These are phyloP conservation scores for Calvatia gigantea DNA, from an alignment of 768 basidiomycete species.

Conservation along the genomic window DNA sequence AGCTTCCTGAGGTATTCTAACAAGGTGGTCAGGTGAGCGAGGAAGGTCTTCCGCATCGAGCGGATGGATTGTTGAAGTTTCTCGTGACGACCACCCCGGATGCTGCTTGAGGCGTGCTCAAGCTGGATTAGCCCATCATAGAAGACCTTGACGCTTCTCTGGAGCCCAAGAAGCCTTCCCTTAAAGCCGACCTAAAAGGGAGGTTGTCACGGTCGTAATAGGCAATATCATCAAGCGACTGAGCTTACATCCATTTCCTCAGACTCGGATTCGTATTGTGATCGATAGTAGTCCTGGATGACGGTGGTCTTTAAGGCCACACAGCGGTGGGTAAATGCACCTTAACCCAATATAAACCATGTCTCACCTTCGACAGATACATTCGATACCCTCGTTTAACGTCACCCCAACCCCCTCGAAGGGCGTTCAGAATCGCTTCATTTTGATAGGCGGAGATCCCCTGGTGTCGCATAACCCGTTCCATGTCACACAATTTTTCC, in stretches of 20 bases:
- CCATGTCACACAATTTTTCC: neutral
- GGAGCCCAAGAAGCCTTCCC: neutral
- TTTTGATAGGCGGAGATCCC: neutral
- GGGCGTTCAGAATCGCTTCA: neutral
- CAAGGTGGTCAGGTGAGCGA: neutral
- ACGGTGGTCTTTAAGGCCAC: neutral
- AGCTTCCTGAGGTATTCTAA: neutral
- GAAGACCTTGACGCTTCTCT: neutral
- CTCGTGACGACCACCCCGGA: neutral
- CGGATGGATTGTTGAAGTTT: neutral
- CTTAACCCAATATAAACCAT: neutral
- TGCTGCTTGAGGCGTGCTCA: neutral
- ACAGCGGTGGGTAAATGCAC: neutral
- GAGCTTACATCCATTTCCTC: neutral
- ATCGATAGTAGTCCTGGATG: neutral
- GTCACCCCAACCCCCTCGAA: neutral
- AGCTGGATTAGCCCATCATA: neutral
- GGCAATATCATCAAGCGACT: neutral
- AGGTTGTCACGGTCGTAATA: neutral
- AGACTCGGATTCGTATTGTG: neutral
- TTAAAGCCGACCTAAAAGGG: neutral
- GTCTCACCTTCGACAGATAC: neutral
- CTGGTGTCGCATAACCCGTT: neutral
- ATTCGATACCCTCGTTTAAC: neutral
- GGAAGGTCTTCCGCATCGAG: neutral